phyloP scores from a whole-genome alignment of 805 yeast genomes.

The Candida orba region DNA sequence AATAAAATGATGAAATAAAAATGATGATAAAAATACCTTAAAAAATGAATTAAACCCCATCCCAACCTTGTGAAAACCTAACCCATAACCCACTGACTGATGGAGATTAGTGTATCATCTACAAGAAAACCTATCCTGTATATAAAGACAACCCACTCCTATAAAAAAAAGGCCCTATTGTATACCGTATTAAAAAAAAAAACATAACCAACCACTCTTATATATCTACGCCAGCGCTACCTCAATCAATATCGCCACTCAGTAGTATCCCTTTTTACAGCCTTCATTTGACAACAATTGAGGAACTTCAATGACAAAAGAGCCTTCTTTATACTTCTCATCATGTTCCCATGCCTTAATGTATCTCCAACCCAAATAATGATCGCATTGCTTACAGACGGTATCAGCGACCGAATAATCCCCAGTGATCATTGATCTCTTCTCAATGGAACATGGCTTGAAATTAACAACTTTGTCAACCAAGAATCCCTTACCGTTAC shows the following conservation, averaged over 20 bases:
- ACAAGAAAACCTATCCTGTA: no score
- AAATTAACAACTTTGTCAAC: conserved; percentile 42
- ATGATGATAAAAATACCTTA: no score
- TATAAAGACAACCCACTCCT: no score
- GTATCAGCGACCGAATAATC: conserved; percentile 49
- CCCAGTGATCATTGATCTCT: conserved; percentile 54
- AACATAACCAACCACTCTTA: no score
- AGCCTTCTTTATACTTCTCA: conserved; percentile 56
- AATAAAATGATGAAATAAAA: no score
- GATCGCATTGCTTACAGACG: conserved; percentile 46
- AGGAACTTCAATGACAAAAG: conserved; percentile 36
- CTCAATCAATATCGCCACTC: neutral
- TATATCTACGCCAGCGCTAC: no score
- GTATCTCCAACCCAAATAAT: conserved; percentile 59
- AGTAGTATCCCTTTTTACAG: neutral
- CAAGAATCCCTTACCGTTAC: conserved; percentile 50
- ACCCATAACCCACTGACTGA: no score
- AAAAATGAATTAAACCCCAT: no score
- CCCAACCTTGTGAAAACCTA: no score
- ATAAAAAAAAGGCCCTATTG: no score
- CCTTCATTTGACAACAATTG: conserved; percentile 1
- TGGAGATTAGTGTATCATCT: no score
- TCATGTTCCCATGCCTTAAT: conserved; percentile 36
- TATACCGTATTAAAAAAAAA: no score
- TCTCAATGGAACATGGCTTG: conserved; percentile 29